Evolutionary conservation across 208 protist genomes (phyloP).

Genomic region (Trypanosoma cruzi): DNA sequence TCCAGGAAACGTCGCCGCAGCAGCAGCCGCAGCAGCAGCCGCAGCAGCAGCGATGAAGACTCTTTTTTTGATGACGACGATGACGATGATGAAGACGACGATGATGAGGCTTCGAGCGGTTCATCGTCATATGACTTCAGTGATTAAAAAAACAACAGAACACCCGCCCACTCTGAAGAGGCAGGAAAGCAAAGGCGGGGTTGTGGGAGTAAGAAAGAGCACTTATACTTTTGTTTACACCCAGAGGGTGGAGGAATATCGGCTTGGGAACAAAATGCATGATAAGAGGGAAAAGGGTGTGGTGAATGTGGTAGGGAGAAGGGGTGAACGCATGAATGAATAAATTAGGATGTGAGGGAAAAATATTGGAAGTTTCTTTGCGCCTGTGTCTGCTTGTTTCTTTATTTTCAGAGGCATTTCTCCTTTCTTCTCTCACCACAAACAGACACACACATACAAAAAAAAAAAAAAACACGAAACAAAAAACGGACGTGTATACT

Average conservation of each 20-base stretch:
- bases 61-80: slow-evolving; percentile 24
- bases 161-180: neutral
- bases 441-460: no score
- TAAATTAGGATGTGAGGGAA: neutral
- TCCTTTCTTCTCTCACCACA: no score
- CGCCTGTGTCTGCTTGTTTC: neutral
- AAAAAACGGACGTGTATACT: neutral
- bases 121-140: slow-evolving; percentile 24
- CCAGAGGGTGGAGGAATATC: neutral
- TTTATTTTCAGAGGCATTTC: neutral
- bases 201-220: neutral
- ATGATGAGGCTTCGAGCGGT: slow-evolving; percentile 28
- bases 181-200: neutral
- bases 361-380: neutral
- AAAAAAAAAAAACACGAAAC: no score
- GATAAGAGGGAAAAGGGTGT: neutral
- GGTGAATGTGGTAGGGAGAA: neutral
- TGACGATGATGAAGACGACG: slow-evolving; percentile 27
- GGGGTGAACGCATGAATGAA: neutral
- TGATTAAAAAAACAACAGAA: slow-evolving; percentile 19
- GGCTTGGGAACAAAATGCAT: neutral
- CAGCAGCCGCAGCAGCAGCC: slow-evolving; percentile 13
- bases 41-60: slow-evolving; percentile 31
- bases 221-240: neutral
- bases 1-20: slow-evolving; percentile 12